Base-by-base conservation (phyloP, 2,329 filamentous ascomycete genomes). In the Trichoderma lentiforme region DNA sequence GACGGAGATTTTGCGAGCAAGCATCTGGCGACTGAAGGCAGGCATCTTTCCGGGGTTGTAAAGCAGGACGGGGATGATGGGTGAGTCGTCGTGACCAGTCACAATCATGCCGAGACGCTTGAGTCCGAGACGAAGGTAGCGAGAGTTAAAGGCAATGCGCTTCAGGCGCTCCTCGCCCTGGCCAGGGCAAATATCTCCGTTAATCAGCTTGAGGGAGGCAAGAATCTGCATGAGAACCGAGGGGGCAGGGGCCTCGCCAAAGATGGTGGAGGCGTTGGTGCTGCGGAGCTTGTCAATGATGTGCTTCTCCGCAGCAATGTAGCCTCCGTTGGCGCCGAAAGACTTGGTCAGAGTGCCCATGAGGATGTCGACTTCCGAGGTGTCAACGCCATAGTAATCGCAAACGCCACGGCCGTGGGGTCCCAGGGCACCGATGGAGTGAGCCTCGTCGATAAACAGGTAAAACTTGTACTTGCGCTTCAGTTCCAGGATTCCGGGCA, bases 11-110 rank as follows among this genome's bases (percentile, higher is more conserved):
- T 98, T 98, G 79, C 96, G 93, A 84, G 93, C 93, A 73, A 98
- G 89, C 96, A 99, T 98, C 82, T 98, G 96, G 80, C 97, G 96
- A 64, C 94, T 98, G 83, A 99, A 99, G 72, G 96, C 95, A 5
- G 95, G 93, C 87, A 99, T 98, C 85, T 99, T 99, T 78, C 93
- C 96, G n/a, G 96, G 96, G 83, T 98, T 94, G 87, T 98, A 99
- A 32, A 99, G 90, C 79, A 97, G 89, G 76, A 99, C 83, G 69
- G 96, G 96, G 76, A 99, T 94, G 77, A 99, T 98, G 71, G 96
- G 96, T 6, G 95, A 98, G 83, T 99, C 96, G 79, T 99, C 96
- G 81, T 98, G 95, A 73, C 96, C 96, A 80, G 97, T 98, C 70
- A 98, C 92, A 79, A 99, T 99, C 84, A 94, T 95, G 64, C 96